Base-by-base conservation (phyloP, 2,329 filamentous ascomycete genomes). In the Arachnomyces sp. region DNA sequence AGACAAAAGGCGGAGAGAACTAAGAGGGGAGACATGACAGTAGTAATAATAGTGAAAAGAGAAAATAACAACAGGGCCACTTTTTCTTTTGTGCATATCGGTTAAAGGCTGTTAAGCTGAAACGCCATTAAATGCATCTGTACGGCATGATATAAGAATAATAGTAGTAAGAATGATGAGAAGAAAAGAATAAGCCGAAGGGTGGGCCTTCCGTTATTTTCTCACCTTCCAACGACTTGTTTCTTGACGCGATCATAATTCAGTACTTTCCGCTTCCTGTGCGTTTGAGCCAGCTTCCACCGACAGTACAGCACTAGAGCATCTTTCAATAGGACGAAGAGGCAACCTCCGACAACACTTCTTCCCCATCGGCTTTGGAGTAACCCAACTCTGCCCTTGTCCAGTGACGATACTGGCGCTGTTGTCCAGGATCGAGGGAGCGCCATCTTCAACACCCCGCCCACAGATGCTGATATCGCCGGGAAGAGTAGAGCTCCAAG, bases 341-440 rank as follows among this genome's bases (percentile, higher is more conserved):
- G 65, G 57, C 86, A 92, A 0, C 92, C 92, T 1, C 92, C 92
- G 1, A 92, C 74, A 2, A 98, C 70, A 54, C 86, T 95, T 41
- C 92, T 74, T 1, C 88, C 92, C 87, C 92, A 96, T 43, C 82
- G 79, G 51, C 84, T 78, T 55, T 92, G 85, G 25, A 98, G 61
- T 17, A 96, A 69, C 0, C 84, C 82, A 0, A 77, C 76, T 3
- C 74, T 68, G 28, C 69, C 58, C 21, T 58, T 55, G 35, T 64
- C 59, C 39, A 60, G 46, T 25, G 53, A 47, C 2, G 57, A 48
- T 13, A 68, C 61, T 12, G 69, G 61, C 7, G 65, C 62, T 0
- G 67, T 65, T 7, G 82, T 79, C 80, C 84, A 88, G 3, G 76
- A 66, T 28, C 67, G 67, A 0, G 90, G 90, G 1, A 95, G 68